Conservation (phyloP, 192 early-diverging fungal species). For the Phycomyces nitens region DNA sequence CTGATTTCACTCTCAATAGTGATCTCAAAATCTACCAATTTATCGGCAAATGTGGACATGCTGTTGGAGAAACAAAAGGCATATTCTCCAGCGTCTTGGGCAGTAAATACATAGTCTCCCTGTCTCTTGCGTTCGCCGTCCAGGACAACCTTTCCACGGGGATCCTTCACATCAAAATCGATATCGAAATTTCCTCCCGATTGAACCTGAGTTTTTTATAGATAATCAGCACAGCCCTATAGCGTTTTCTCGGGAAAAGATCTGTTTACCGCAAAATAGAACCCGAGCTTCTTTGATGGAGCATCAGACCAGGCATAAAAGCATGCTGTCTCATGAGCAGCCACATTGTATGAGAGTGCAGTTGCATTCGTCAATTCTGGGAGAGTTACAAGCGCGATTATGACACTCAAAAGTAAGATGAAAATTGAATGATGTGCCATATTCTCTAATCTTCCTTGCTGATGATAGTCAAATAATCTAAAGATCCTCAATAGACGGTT, state of each 20-base stretch:
- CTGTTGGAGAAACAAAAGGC: slow-evolving; percentile 96
- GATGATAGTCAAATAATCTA: no score
- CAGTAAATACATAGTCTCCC: slow-evolving; percentile 92
- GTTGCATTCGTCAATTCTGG: slow-evolving; percentile 14
- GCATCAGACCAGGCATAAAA: slow-evolving; percentile 76
- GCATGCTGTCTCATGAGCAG: slow-evolving; percentile 90
- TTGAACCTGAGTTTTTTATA: slow-evolving; percentile 69
- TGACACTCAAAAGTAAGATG: background rate
- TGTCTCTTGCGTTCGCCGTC: slow-evolving; percentile 85
- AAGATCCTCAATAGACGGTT: no score
- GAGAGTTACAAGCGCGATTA: background rate
- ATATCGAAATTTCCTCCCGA: slow-evolving; percentile 95
- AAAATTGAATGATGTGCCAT: background rate
- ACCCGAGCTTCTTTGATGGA: slow-evolving; percentile 84
- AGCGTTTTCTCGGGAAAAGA: no score
- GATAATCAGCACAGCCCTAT: no score
- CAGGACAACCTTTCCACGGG: slow-evolving; percentile 65
- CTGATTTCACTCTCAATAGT: slow-evolving; percentile 82
- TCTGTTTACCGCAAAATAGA: slow-evolving; percentile 90
- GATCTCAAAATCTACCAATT: slow-evolving; percentile 94
- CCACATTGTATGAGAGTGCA: slow-evolving; percentile 78
- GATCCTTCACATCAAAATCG: slow-evolving; percentile 84
- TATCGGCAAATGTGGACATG: slow-evolving; percentile 93
- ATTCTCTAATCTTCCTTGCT: background rate
- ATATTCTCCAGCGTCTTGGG: slow-evolving; percentile 84